These are phyloP conservation scores for Cytospora piceae DNA, from an alignment of 2,329 filamentous ascomycete genomes.

Conservation along the genomic window DNA sequence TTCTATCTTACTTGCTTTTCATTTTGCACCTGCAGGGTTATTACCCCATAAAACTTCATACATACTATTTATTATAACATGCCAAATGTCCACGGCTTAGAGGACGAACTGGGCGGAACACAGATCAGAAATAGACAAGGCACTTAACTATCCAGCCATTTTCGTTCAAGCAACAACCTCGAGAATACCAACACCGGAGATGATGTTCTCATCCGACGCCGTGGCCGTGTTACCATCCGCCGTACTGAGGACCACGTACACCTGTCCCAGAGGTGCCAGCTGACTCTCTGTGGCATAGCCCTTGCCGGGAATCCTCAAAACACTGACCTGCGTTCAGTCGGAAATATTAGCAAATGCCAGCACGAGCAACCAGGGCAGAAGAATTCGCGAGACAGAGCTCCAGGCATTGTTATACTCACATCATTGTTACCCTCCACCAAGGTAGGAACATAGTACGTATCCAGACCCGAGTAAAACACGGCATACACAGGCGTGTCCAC, in stretches of 20 bases:
- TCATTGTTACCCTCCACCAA: constrained; percentile 28
- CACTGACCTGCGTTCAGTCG: constrained; percentile 11
- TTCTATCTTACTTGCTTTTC: no score
- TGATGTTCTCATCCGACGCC: constrained; percentile 43
- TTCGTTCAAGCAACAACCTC: constrained; percentile 32
- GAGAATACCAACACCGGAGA: constrained; percentile 44
- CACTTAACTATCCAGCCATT: not conserved
- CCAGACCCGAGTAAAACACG: constrained; percentile 36
- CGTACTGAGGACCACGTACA: constrained; percentile 45
- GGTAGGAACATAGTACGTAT: constrained; percentile 35
- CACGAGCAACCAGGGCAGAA: no score
- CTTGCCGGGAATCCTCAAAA: constrained; percentile 31
- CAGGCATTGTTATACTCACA: constrained; percentile 17
- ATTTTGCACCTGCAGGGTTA: no score
- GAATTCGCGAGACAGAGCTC: not conserved
- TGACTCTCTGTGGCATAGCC: constrained; percentile 1
- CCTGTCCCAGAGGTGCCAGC: constrained; percentile 40
- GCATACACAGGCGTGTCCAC: constrained; percentile 33
- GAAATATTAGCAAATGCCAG: not conserved
- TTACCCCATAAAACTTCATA: no score
- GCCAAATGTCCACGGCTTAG: not conserved
- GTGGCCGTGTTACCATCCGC: constrained; percentile 38
- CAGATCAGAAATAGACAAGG: not conserved
- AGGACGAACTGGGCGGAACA: not conserved
- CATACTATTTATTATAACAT: not conserved